Conservation (phyloP, 768 basidiomycete genomes). For the Mycena capillaripes region DNA sequence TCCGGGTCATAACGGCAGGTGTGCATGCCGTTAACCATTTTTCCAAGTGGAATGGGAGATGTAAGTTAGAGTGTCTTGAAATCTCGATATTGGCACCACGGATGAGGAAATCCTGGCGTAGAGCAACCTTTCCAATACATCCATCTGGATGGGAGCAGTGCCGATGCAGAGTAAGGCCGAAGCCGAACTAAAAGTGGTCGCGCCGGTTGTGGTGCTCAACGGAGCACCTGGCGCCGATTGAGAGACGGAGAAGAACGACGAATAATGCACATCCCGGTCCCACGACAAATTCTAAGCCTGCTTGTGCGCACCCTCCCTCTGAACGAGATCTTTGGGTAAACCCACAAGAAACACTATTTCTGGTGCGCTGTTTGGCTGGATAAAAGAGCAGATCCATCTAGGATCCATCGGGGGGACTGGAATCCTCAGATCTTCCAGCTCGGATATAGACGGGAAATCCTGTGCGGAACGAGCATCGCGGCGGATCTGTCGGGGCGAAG, state of each 20-base stretch:
- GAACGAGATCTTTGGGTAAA: conserved; percentile 21
- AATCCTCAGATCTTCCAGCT: too few species aligned
- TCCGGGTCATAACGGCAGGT: background rate
- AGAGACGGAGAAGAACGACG: conserved; percentile 3
- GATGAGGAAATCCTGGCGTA: too few species aligned
- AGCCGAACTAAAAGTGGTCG: background rate
- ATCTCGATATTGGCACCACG: too few species aligned
- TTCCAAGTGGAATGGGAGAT: too few species aligned
- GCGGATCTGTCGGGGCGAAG: conserved; percentile 21
- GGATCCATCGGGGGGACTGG: too few species aligned
- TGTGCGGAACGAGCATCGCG: too few species aligned
- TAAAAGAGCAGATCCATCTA: too few species aligned
- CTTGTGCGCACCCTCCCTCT: conserved; percentile 9
- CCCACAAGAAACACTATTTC: conserved; percentile 6
- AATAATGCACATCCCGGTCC: conserved; percentile 14
- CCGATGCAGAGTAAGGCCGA: background rate
- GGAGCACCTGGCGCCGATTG: conserved; percentile 14
- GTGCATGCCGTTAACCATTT: background rate
- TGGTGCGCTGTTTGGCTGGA: too few species aligned
- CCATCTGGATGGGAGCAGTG: background rate
- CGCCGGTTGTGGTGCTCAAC: background rate
- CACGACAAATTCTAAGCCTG: conserved; percentile 9
- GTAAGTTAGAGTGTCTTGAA: too few species aligned
- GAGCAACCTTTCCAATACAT: too few species aligned
- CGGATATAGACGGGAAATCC: too few species aligned